Evolutionary conservation across 2,329 filamentous ascomycete genomes (phyloP).

Genomic region (Aspergillus hortae): DNA sequence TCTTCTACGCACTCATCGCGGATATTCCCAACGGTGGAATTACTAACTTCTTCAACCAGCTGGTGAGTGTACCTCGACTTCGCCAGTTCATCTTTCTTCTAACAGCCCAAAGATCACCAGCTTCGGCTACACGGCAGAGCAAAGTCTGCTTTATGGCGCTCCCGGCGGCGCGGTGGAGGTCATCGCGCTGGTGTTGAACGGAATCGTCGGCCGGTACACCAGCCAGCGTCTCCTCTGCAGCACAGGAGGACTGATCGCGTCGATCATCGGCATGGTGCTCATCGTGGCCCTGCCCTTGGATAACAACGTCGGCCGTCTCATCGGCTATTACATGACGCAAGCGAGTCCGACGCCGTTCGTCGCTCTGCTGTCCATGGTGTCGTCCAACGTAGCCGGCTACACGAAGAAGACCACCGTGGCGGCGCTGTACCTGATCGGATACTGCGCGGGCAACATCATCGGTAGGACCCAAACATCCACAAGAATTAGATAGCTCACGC

Average conservation of each 20-base stretch:
- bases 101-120: constrained; percentile 43
- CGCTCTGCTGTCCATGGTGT: constrained; percentile 60
- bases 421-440: constrained; percentile 46
- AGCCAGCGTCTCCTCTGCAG: constrained; percentile 57
- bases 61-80: constrained; percentile 30
- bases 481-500: too few species aligned
- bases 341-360: constrained; percentile 61
- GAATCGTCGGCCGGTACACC: constrained; percentile 55
- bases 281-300: constrained; percentile 59
- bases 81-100: neutral
- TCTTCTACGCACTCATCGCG: constrained; percentile 54
- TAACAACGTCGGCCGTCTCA: constrained; percentile 57
- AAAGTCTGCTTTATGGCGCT: constrained; percentile 62
- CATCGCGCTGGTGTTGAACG: constrained; percentile 53
- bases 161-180: constrained; percentile 65
- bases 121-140: constrained; percentile 62
- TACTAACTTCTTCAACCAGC: constrained; percentile 59
- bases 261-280: constrained; percentile 61
- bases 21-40: constrained; percentile 60
- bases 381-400: constrained; percentile 56
- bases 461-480: constrained; percentile 30
- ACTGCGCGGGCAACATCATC: constrained; percentile 55
- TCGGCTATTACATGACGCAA: constrained; percentile 64
- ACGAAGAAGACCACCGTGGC: constrained; percentile 54
- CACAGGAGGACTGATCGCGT: constrained; percentile 48